Evolutionary conservation across 257 asterid genomes (phyloP).

Genomic region (Solanum ahanhuiri): DNA sequence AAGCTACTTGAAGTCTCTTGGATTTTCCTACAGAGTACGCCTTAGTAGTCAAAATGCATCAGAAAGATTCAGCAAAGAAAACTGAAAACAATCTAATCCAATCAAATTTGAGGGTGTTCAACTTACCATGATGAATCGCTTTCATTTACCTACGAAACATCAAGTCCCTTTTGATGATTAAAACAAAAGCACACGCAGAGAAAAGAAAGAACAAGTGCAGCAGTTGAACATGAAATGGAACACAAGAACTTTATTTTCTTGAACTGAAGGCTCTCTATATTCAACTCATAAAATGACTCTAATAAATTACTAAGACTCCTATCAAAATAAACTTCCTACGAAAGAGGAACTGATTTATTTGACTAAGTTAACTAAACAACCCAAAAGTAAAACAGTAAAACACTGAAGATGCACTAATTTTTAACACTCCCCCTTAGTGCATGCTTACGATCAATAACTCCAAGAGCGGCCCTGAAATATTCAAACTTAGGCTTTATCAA

Average conservation of each 20-base stretch:
- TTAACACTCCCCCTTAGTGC: conserved; percentile 4
- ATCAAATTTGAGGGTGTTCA: neutral
- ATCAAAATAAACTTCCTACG: too few relatives aligned
- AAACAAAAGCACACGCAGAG: too few relatives aligned
- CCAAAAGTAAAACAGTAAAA: neutral
- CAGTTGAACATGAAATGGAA: too few relatives aligned
- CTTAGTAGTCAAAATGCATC: neutral
- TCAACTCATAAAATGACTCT: too few relatives aligned
- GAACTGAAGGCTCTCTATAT: too few relatives aligned
- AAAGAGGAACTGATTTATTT: too few relatives aligned
- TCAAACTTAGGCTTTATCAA: neutral
- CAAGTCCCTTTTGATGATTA: neutral
- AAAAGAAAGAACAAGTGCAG: too few relatives aligned
- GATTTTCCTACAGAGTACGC: neutral
- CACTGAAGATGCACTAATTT: neutral
- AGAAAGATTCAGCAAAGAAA: neutral
- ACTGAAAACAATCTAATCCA: neutral
- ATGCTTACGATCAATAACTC: neutral
- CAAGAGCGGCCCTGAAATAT: neutral
- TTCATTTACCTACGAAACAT: neutral
- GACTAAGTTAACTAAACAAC: too few relatives aligned
- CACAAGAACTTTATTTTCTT: too few relatives aligned
- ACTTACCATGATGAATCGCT: neutral
- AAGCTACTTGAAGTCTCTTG: neutral
- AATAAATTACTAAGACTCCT: too few relatives aligned